These are phyloP conservation scores for Lentinula novae-zelandiae DNA, from an alignment of 1,284 basidiomycete species.

Conservation along the genomic window DNA sequence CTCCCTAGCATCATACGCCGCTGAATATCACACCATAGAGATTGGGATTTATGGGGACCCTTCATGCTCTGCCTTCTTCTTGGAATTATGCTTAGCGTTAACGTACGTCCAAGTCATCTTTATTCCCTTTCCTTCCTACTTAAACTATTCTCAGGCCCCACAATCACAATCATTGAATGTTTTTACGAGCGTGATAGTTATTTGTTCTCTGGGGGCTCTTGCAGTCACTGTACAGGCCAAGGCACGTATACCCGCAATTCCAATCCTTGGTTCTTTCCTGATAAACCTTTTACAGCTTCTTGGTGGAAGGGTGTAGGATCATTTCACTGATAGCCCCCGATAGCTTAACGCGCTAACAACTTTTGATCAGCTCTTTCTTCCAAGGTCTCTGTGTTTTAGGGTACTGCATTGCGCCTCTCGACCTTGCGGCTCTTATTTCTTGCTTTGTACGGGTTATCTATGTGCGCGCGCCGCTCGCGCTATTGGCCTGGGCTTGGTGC, in stretches of 20 bases:
- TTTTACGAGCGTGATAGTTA: conserved; percentile 89
- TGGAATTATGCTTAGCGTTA: conserved; percentile 85
- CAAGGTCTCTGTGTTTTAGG: conserved; percentile 91
- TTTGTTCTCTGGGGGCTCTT: conserved; percentile 85
- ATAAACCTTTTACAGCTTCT: conserved; percentile 51
- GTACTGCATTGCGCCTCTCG: conserved; percentile 88
- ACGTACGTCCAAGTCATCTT: conserved; percentile 47
- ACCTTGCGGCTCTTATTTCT: conserved; percentile 84
- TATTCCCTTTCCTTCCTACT: not conserved
- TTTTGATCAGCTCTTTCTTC: conserved; percentile 80
- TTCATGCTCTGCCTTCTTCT: conserved; percentile 82
- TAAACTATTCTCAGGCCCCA: conserved; percentile 62
- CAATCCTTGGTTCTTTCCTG: conserved; percentile 1
- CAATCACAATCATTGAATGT: conserved; percentile 79
- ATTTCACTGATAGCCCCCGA: not conserved
- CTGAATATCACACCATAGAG: conserved; percentile 41
- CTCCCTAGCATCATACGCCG: not conserved
- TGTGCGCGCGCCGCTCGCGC: conserved; percentile 79
- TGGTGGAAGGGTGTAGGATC: conserved; percentile 86
- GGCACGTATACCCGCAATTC: conserved; percentile 31
- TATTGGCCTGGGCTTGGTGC: conserved; percentile 89
- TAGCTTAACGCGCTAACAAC: conserved; percentile 1
- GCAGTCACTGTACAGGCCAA: conserved; percentile 92
- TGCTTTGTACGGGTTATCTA: conserved; percentile 85
- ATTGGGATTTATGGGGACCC: conserved; percentile 97